Evolutionary conservation across 371 early-diverging fungal species (phyloP).

Genomic region (Mortierella sp.): DNA sequence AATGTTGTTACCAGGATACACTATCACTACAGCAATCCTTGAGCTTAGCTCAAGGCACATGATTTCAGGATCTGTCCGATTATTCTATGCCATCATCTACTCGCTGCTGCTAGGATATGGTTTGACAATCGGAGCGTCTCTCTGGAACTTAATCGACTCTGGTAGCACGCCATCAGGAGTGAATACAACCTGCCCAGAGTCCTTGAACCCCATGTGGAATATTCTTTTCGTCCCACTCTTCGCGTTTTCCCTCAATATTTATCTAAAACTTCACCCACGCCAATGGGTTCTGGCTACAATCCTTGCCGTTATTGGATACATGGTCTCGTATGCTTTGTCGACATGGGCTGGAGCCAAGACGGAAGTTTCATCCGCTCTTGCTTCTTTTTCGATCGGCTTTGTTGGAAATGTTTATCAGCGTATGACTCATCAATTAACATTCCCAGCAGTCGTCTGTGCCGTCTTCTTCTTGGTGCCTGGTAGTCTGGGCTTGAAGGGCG

Average conservation of each 20-base stretch:
- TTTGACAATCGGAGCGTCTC: conserved; percentile 74
- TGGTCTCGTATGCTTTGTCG: conserved; percentile 30
- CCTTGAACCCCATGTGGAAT: conserved; percentile 48
- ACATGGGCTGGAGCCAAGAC: conserved; percentile 44
- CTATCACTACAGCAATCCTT: conserved; percentile 80
- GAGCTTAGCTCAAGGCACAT: conserved; percentile 87
- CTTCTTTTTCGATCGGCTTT: conserved; percentile 70
- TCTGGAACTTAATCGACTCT: conserved; percentile 61
- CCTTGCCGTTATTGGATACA: conserved; percentile 47
- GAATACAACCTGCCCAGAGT: conserved; percentile 22
- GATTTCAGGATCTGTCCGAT: conserved; percentile 83
- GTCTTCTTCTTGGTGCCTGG: conserved; percentile 75
- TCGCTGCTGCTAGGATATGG: conserved; percentile 83
- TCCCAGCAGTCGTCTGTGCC: conserved; percentile 70
- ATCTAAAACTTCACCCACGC: conserved; percentile 57
- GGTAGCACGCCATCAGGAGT: conserved; percentile 33
- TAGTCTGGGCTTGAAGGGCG: conserved; percentile 64
- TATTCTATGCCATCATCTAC: conserved; percentile 83
- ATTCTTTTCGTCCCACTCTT: conserved; percentile 57
- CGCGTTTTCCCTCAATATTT: conserved; percentile 57
- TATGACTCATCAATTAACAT: conserved; percentile 67
- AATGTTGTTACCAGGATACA: conserved; percentile 78
- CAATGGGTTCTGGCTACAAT: conserved; percentile 56
- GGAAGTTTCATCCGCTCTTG: conserved; percentile 65
- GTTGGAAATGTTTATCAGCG: conserved; percentile 68